These are phyloP conservation scores for Trichothecium sympodiale DNA, from an alignment of 2,329 filamentous ascomycete genomes.

Conservation along the genomic window DNA sequence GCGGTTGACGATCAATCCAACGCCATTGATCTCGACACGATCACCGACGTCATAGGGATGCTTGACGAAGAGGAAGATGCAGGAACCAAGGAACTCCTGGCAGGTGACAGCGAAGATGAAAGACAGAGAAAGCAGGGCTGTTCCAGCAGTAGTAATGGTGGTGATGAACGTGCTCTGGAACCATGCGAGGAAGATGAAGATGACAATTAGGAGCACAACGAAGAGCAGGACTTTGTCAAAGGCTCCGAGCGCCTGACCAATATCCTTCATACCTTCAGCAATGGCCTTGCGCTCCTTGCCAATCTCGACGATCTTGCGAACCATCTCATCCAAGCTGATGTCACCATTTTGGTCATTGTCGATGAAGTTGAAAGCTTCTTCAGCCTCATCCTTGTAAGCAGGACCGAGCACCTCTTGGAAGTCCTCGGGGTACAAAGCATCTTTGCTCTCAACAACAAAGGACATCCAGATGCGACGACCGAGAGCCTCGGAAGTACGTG, in stretches of 20 bases:
- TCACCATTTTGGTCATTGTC: conserved; percentile 88
- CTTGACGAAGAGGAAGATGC: conserved; percentile 98
- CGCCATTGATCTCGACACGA: conserved; percentile 66
- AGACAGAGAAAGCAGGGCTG: conserved; percentile 84
- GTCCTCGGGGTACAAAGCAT: conserved; percentile 70
- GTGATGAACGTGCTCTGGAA: conserved; percentile 78
- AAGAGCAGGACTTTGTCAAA: conserved; percentile 78
- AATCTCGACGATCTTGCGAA: conserved; percentile 74
- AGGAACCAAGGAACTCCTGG: conserved; percentile 94
- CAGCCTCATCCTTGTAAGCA: conserved; percentile 63
- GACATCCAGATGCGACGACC: conserved; percentile 97
- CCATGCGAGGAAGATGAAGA: conserved; percentile 77
- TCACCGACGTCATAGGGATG: conserved; percentile 96
- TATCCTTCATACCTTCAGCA: conserved; percentile 89
- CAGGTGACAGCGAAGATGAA: conserved; percentile 90
- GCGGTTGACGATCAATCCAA: conserved; percentile 74
- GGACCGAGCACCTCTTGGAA: conserved; percentile 77
- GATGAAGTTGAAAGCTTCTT: conserved; percentile 71
- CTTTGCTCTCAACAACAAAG: conserved; percentile 82
- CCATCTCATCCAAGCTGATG: conserved; percentile 91
- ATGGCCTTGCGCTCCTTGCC: conserved; percentile 82
- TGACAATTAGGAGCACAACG: conserved; percentile 66
- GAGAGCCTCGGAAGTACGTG: conserved; percentile 75
- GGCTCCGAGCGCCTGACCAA: conserved; percentile 85
- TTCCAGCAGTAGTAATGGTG: conserved; percentile 81